These are phyloP conservation scores for Uncinocarpus reesii DNA, from an alignment of 2,329 filamentous ascomycete species.

Conservation along the genomic window DNA sequence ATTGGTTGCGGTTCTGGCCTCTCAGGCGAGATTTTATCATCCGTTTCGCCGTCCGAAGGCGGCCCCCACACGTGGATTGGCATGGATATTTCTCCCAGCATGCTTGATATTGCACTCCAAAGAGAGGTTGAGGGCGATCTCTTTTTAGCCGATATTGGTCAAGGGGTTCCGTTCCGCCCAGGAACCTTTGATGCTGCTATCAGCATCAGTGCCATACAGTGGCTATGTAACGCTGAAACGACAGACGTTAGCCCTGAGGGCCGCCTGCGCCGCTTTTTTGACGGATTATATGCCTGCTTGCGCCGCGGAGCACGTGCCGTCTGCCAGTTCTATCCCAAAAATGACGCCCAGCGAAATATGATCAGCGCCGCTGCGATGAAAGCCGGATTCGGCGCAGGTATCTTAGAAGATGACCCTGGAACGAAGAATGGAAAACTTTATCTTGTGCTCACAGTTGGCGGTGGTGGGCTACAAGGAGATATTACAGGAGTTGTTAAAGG, in stretches of 20 bases:
- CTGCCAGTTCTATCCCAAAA: constrained; percentile 97
- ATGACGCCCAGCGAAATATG: constrained; percentile 83
- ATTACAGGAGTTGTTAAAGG: constrained; percentile 84
- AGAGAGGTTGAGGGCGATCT: constrained; percentile 86
- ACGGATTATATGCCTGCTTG: constrained; percentile 76
- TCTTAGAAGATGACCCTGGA: constrained; percentile 88
- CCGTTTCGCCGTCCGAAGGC: constrained; percentile 56
- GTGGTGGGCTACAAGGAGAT: constrained; percentile 54
- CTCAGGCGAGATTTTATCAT: constrained; percentile 82
- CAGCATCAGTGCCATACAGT: constrained; percentile 92
- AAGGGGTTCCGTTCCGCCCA: constrained; percentile 85
- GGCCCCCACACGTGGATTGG: constrained; percentile 94
- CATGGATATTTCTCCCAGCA: constrained; percentile 89
- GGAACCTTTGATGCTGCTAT: constrained; percentile 93
- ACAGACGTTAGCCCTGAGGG: constrained; percentile 73
- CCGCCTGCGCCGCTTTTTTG: constrained; percentile 76
- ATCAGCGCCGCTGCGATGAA: constrained; percentile 82
- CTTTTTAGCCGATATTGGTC: constrained; percentile 88
- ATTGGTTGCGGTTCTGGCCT: constrained; percentile 93
- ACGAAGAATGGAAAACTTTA: constrained; percentile 98
- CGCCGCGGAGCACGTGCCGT: constrained; percentile 79
- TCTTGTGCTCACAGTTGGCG: constrained; percentile 81
- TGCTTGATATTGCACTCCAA: constrained; percentile 91
- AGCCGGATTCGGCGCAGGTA: constrained; percentile 87
- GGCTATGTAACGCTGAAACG: constrained; percentile 92